Percentiles rank a stretch among this genome's conserved stretches.
These are phyloP conservation scores for Thelonectria olida DNA, from an alignment of 2,329 filamentous ascomycete genomes.

Conservation along the genomic window DNA sequence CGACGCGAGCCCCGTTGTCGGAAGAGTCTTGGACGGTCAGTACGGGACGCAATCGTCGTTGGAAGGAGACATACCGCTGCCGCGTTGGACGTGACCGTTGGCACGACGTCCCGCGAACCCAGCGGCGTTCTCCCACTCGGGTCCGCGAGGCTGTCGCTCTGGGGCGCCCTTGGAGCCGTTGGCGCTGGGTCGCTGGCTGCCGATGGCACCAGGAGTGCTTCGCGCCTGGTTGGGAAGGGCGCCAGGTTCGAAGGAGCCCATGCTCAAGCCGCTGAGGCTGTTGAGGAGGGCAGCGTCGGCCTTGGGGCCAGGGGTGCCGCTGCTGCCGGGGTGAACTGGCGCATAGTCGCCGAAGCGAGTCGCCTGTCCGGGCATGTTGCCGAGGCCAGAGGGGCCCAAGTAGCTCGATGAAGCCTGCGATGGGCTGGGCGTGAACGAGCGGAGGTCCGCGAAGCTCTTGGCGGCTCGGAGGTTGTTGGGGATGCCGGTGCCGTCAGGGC, in stretches of 20 bases:
- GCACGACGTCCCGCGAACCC: slow-evolving; percentile 66
- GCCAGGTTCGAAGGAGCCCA: slow-evolving; percentile 61
- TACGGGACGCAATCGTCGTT: not conserved
- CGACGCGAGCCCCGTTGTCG: slow-evolving; percentile 52
- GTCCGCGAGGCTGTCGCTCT: slow-evolving; percentile 71
- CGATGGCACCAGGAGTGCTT: slow-evolving; percentile 68
- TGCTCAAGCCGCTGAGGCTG: slow-evolving; percentile 59
- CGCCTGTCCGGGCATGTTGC: slow-evolving; percentile 58
- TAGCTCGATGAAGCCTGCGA: slow-evolving; percentile 88
- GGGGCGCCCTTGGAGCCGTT: slow-evolving; percentile 58
- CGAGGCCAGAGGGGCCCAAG: slow-evolving; percentile 57
- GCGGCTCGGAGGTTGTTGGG: slow-evolving; percentile 88
- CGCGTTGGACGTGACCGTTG: slow-evolving; percentile 69
- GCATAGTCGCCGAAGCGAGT: slow-evolving; percentile 58
- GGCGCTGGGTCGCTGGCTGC: slow-evolving; percentile 68
- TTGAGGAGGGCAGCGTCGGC: slow-evolving; percentile 54
- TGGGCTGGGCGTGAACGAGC: slow-evolving; percentile 94
- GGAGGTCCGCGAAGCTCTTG: slow-evolving; percentile 95
- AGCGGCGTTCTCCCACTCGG: slow-evolving; percentile 65
- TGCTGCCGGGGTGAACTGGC: slow-evolving; percentile 45
- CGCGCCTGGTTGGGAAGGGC: slow-evolving; percentile 49
- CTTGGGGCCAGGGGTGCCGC: slow-evolving; percentile 51
- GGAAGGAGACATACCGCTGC: slow-evolving; percentile 62
- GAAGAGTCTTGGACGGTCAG: slow-evolving; percentile 50
- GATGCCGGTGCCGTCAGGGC: slow-evolving; percentile 69